Base-by-base conservation (phyloP, 1,284 basidiomycete genomes). In the Sporisorium scitamineum region DNA sequence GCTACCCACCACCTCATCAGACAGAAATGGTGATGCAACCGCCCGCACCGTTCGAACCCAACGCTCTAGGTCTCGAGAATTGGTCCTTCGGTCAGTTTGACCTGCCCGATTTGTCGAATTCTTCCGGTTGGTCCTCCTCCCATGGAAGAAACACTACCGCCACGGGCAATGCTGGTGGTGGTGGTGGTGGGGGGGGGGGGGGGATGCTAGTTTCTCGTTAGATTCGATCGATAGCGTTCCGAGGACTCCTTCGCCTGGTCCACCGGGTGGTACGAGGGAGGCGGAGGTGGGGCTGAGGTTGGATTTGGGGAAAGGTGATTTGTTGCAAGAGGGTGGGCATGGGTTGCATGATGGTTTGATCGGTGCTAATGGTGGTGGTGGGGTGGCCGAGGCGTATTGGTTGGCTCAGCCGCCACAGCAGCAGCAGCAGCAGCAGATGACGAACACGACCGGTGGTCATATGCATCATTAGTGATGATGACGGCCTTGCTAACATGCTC, bases 41-140 rank as follows among this genome's bases (percentile, higher is more conserved):
- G 42, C 47, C 9, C 47, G 18, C 47, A 3, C 16, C 16, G 16
- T 51, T 44, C 39, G 50, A 26, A 22, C 13, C 39, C 37, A 60
- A 53, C 39, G 58, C 50, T 0, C 47, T 59, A 7, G 57, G 57
- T 0, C 48, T 59, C 2, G 58, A 60, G 29, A 26, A 26, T 18
- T 60, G 48, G 48, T 32, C 39, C 11, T 53, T 60, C 14, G 50
- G n/a, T 16, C 32, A 52, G 13, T 53, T 53, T 20, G 56, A 51
- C 16, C 50, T 60, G 4, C 41, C 48, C 0, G 58, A 60, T 9
- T 39, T 60, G 22, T 53, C 48, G 3, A 8, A 42, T 11, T 26
- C 34, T 5, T 10, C 31, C n/a, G n/a, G n/a, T n/a, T n/a, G n/a
- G 2, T 48, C 42, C 8, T 54, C 44, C 27, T 9, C 39, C 4